Evolutionary conservation across 2,329 filamentous ascomycete genomes (phyloP).

Genomic region (Colletotrichum musicola): DNA sequence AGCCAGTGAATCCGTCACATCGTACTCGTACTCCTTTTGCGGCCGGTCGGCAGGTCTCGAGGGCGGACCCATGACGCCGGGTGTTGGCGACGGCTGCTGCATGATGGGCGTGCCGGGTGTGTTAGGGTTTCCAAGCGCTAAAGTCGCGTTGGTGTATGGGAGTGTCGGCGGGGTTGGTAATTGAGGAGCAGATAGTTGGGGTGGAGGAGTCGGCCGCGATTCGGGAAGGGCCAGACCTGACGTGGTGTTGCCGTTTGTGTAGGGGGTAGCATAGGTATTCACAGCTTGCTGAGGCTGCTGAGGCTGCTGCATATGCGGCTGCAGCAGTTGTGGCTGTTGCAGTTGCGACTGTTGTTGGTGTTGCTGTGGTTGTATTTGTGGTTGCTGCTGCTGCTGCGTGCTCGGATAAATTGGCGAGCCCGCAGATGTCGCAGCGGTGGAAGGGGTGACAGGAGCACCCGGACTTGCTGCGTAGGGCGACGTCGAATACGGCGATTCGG

Average conservation of each 20-base stretch:
- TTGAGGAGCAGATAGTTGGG: constrained; percentile 40
- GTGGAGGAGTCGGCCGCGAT: constrained; percentile 39
- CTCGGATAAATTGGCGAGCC: constrained; percentile 51
- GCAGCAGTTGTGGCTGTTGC: constrained; percentile 11
- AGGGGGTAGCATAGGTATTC: constrained; percentile 51
- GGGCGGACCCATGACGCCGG: constrained; percentile 67
- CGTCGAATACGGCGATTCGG: constrained; percentile 71
- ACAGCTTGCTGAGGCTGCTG: constrained; percentile 44
- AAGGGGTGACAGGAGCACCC: constrained; percentile 55
- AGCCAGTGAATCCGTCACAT: constrained; percentile 85
- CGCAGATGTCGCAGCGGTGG: constrained; percentile 50
- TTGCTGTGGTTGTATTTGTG: constrained; percentile 6
- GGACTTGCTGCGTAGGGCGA: constrained; percentile 65
- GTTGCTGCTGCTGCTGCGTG: constrained; percentile 18
- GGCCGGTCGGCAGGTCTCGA: constrained; percentile 73
- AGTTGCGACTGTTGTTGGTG: constrained; percentile 33
- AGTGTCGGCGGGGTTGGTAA: constrained; percentile 33
- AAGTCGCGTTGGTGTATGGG: constrained; percentile 42
- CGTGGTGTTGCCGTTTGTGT: constrained; percentile 54
- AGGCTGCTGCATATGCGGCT: constrained; percentile 1
- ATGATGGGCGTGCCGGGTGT: constrained; percentile 29
- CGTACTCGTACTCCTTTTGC: constrained; percentile 74
- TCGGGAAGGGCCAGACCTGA: constrained; percentile 41
- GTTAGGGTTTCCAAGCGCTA: constrained; percentile 35
- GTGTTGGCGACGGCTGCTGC: constrained; percentile 45